phyloP scores from a whole-genome alignment of 177 flowering plant species.

The Vitis hybrid region DNA sequence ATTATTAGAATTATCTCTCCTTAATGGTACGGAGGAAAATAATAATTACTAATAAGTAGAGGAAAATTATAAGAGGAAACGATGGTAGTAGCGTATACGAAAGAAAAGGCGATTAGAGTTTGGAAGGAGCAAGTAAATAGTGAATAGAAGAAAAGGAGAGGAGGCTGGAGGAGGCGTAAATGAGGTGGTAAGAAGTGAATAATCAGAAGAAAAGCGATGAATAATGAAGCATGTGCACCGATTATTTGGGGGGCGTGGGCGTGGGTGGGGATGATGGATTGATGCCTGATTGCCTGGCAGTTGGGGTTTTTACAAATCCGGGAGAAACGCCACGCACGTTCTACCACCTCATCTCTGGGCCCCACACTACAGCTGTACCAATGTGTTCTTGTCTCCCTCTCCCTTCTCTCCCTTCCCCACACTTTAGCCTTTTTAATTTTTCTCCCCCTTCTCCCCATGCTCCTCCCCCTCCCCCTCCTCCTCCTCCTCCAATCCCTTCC shows the following conservation, averaged over 20 bases:
- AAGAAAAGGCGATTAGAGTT: no score
- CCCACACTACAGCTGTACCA: constrained; percentile 49
- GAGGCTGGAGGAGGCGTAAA: background rate
- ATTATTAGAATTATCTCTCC: no score
- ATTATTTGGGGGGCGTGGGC: background rate
- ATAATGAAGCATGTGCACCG: constrained; percentile 16
- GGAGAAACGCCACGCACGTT: constrained; percentile 67
- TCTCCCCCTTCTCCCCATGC: no score
- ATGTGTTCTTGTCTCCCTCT: constrained; percentile 49
- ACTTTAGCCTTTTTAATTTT: no score
- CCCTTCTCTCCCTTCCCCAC: background rate
- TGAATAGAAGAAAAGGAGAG: no score
- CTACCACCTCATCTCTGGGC: constrained; percentile 33
- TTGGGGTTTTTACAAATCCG: constrained; percentile 36
- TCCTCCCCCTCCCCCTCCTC: background rate
- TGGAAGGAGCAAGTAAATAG: no score
- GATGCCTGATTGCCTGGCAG: constrained; percentile 21
- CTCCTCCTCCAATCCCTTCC: no score
- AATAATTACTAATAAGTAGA: no score
- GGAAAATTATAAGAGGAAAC: no score
- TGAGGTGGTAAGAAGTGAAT: background rate
- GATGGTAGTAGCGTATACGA: no score
- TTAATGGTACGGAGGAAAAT: no score
- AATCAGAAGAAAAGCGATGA: background rate
- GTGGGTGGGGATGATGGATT: constrained; percentile 20